Evolutionary conservation across 73 alveolate genomes (phyloP).

Genomic region (Tetrahymena borealis): DNA sequence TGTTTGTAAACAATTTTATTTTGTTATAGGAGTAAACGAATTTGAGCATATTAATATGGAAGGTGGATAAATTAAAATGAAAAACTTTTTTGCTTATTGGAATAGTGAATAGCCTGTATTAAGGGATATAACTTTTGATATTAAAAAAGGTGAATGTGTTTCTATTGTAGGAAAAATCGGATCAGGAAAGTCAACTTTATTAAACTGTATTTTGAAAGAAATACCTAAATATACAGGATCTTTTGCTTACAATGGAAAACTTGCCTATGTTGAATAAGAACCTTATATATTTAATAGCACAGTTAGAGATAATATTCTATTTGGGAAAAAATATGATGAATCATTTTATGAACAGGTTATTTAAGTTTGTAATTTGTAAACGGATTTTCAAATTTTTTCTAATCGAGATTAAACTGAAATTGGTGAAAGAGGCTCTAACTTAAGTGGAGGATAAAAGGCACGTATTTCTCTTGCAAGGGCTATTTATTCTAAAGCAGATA

Average conservation of each 20-base stretch:
- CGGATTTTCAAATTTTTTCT: constrained; percentile 51
- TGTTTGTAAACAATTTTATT: neutral
- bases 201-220: constrained; percentile 52
- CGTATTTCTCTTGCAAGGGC: constrained; percentile 79
- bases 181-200: constrained; percentile 63
- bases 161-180: constrained; percentile 66
- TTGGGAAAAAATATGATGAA: constrained; percentile 51
- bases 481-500: constrained; percentile 63
- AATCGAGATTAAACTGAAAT: constrained; percentile 69
- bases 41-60: neutral
- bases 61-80: neutral
- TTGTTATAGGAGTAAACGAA: neutral
- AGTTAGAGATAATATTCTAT: constrained; percentile 54
- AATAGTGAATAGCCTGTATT: constrained; percentile 40
- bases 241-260: neutral
- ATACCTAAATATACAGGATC: constrained; percentile 12
- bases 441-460: constrained; percentile 77
- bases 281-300: constrained; percentile 14
- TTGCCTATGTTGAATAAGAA: constrained; percentile 24
- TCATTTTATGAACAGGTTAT: constrained; percentile 48
- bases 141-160: constrained; percentile 50
- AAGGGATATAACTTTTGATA: constrained; percentile 19
- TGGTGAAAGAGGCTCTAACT: constrained; percentile 70
- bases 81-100: constrained; percentile 20
- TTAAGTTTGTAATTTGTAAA: constrained; percentile 48